phyloP scores from a whole-genome alignment of 306 rosid genomes.

The Cucumis hystrix region DNA sequence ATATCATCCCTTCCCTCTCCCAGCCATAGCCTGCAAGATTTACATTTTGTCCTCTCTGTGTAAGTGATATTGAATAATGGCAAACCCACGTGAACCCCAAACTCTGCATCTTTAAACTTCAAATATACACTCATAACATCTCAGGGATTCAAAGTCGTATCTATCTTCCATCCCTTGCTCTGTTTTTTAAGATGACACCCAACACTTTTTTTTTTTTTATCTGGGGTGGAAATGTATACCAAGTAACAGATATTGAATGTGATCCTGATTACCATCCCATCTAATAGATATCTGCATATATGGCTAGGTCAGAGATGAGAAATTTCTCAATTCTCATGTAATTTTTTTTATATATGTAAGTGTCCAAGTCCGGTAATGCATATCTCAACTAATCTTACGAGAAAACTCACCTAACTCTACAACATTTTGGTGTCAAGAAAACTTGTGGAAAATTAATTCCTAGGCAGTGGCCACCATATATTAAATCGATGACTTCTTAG shows the following conservation, averaged over 20 bases:
- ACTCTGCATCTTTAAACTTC: not conserved
- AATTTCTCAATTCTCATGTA: not conserved
- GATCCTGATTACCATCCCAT: not conserved
- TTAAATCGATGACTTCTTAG: no score
- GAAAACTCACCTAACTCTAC: no score
- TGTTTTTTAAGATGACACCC: not conserved
- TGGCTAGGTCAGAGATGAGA: not conserved
- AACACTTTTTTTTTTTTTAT: not conserved
- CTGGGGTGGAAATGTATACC: not conserved
- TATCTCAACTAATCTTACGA: no score
- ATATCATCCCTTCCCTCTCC: not conserved
- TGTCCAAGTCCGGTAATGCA: no score
- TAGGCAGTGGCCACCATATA: no score
- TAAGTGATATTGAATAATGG: not conserved
- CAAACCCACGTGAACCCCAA: constrained; percentile 6
- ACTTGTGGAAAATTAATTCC: no score
- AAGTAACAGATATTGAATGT: not conserved
- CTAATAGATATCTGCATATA: not conserved
- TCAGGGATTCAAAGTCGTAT: not conserved
- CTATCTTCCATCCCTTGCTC: not conserved
- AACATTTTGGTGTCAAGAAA: no score
- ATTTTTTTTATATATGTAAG: no score
- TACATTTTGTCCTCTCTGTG: constrained; percentile 1
- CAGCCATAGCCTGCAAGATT: constrained; percentile 1
- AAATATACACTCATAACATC: not conserved